These are phyloP conservation scores for Melampsora medusae DNA, from an alignment of 1,284 basidiomycete species.

Conservation along the genomic window DNA sequence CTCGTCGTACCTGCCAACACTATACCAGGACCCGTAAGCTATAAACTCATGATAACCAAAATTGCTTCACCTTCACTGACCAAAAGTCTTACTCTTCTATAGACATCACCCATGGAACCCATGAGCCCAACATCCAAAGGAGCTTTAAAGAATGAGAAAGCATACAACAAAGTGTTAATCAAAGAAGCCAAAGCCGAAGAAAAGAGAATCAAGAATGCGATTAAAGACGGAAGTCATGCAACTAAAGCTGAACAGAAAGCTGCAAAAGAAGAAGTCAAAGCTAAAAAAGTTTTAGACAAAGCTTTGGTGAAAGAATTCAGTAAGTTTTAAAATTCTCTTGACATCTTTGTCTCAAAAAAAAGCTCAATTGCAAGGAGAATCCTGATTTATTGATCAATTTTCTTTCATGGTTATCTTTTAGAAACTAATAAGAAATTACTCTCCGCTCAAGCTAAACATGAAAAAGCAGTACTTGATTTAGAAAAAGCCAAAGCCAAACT, in stretches of 20 bases:
- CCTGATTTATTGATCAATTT: neutral
- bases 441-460: neutral
- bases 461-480: neutral
- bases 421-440: neutral
- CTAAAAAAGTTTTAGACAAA: neutral
- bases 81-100: too few relatives aligned
- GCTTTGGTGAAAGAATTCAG: neutral
- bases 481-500: neutral
- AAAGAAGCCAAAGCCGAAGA: neutral
- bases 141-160: neutral
- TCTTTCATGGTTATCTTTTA: neutral
- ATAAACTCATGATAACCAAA: too few relatives aligned
- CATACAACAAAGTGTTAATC: neutral
- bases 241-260: slow-evolving; percentile 7
- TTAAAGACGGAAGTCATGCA: neutral
- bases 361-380: too few relatives aligned
- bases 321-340: neutral
- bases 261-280: slow-evolving; percentile 2
- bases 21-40: too few relatives aligned
- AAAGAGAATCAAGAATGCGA: neutral
- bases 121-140: neutral
- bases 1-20: too few relatives aligned
- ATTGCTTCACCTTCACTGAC: too few relatives aligned
- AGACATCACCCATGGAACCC: neutral
- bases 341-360: neutral